Evolutionary conservation across 192 early-diverging fungal genomes (phyloP), one percentile per base, ranked within the genome.

Genomic region (Coemansia sp.): DNA sequence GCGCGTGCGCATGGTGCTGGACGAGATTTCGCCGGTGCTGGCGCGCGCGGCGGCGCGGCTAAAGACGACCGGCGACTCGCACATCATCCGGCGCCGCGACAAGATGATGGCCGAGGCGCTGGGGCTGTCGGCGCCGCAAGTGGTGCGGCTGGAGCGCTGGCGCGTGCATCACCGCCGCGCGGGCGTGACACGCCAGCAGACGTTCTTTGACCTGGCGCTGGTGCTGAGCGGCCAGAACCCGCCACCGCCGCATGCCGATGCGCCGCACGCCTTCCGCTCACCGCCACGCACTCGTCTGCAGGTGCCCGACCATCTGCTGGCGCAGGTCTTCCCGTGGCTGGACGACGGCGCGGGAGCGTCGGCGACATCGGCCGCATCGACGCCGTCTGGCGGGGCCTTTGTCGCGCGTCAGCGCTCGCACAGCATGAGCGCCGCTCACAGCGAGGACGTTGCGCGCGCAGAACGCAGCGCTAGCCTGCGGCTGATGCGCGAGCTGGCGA

Each of bases 191-290:
- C 74, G 79, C 39, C 74, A 76, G 65, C 79, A 82, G 61, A 82
- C 79, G 54, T 82, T 82, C 68, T 82, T 82, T 42, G 79, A 82
- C 62, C 73, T 82, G 65, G 73, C 79, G 36, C 68, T 82, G 42
- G 74, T 82, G 41, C 65, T 82, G 61, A 65, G 60, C 57, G 79
- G 79, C 63, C 79, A 82, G 46, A 70, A 63, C 39, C 78, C 78
- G 54, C 78, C 78, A 55, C 78, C 79, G 4, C 41, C 68, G 32
- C 74, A 67, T 47, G 46, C 65, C 36, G 65, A 69, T 39, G 49
- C 37, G 19, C 66, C 71, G 26, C 79, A 82, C 46, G 52, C 74
- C 5, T 69, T 82, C 61, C 74, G 79, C 57, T 65, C 74, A 9
- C 74, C 79, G 2, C 42, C 71, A n/a, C 79, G 79, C 68, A 76